Conservation (phyloP, 2,329 filamentous ascomycete species). For the Sclerotiophoma versabilis region DNA sequence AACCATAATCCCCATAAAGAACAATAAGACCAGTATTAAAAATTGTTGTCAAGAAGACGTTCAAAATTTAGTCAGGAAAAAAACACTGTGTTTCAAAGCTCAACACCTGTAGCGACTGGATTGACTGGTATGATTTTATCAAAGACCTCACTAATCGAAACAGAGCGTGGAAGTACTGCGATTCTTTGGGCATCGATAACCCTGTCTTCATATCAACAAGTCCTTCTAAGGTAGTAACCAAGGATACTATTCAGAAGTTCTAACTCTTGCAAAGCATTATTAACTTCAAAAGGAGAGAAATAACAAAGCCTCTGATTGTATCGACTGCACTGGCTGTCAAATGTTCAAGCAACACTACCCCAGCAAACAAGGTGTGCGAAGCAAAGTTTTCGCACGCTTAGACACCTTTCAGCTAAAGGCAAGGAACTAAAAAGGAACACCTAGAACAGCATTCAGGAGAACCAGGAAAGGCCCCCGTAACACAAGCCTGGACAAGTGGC, state of each 20-base stretch:
- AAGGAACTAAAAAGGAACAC: background rate
- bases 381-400: background rate
- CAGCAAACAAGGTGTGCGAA: background rate
- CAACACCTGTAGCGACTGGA: slow-evolving; percentile 12
- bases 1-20: too few relatives aligned
- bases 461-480: background rate
- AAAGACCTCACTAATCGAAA: slow-evolving; percentile 13
- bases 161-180: slow-evolving; percentile 19
- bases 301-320: slow-evolving; percentile 6
- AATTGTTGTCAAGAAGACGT: too few relatives aligned
- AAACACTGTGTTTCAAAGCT: background rate
- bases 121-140: slow-evolving; percentile 16
- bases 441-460: background rate
- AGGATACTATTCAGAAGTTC: slow-evolving; percentile 18
- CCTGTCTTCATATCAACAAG: slow-evolving; percentile 10
- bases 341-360: background rate
- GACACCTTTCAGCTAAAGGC: background rate
- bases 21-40: too few relatives aligned
- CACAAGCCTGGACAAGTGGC: background rate
- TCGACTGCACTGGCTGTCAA: background rate
- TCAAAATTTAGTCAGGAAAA: background rate
- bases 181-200: slow-evolving; percentile 13
- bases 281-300: slow-evolving; percentile 4
- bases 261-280: slow-evolving; percentile 11
- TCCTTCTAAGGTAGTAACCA: slow-evolving; percentile 16